Evolutionary conservation across 2,329 filamentous ascomycete species (phyloP).

Genomic region (Ilyonectria sp.): DNA sequence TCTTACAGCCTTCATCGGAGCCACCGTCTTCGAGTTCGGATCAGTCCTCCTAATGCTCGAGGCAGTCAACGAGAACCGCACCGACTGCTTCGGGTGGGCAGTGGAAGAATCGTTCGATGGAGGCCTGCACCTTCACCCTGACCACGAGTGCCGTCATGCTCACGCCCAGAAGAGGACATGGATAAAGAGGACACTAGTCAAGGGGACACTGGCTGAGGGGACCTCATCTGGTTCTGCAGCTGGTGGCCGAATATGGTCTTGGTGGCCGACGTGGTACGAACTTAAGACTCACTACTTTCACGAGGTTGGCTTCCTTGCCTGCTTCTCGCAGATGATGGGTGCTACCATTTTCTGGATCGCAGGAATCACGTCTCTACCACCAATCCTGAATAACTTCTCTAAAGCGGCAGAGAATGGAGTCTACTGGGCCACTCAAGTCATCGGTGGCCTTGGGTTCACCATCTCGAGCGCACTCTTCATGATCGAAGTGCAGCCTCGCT

Average conservation of each 20-base stretch:
- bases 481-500: slow-evolving; percentile 75
- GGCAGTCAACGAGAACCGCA: slow-evolving; percentile 77
- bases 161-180: slow-evolving; percentile 45
- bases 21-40: slow-evolving; percentile 76
- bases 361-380: slow-evolving; percentile 72
- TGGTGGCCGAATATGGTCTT: slow-evolving; percentile 63
- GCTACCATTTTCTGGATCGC: slow-evolving; percentile 77
- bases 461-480: slow-evolving; percentile 73
- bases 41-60: slow-evolving; percentile 76
- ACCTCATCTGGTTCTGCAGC: not conserved
- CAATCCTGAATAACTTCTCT: slow-evolving; percentile 62
- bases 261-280: slow-evolving; percentile 72
- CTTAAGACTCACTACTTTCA: slow-evolving; percentile 70
- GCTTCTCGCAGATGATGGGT: slow-evolving; percentile 67
- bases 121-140: slow-evolving; percentile 28
- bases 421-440: slow-evolving; percentile 73
- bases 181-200: slow-evolving; percentile 25
- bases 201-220: not conserved
- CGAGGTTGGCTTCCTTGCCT: slow-evolving; percentile 73
- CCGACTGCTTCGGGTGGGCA: slow-evolving; percentile 79
- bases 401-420: slow-evolving; percentile 60
- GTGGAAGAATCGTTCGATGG: slow-evolving; percentile 59
- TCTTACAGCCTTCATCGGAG: slow-evolving; percentile 76
- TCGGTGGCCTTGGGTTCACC: slow-evolving; percentile 75
- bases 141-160: slow-evolving; percentile 46